Conservation (phyloP, 257 asterid species). For the Anisodus tanguticus region DNA sequence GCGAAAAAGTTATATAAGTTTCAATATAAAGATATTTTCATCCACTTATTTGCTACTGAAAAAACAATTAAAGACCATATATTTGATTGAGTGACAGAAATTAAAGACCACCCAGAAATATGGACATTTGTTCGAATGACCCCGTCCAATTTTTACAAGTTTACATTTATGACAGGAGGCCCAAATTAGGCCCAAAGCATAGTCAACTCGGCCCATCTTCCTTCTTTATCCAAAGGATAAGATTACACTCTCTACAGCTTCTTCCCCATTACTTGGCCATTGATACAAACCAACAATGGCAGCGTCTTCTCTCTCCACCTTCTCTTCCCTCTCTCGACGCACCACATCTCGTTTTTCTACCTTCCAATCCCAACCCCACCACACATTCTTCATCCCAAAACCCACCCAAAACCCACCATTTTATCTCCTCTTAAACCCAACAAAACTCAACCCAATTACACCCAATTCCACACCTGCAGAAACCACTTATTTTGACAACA, state of each 20-base stretch:
- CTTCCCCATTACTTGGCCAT: background rate
- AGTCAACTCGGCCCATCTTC: slow-evolving; percentile 18
- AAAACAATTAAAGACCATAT: no score
- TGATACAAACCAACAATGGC: slow-evolving; percentile 15
- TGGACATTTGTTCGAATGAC: no score
- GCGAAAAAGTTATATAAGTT: no score
- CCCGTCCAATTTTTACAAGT: background rate
- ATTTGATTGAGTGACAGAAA: no score
- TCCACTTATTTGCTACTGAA: no score
- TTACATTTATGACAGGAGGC: background rate
- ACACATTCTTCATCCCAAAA: slow-evolving; percentile 32
- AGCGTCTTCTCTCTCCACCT: slow-evolving; percentile 56
- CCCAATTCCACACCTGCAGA: slow-evolving; percentile 47
- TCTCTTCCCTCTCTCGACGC: slow-evolving; percentile 56
- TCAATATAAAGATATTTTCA: no score
- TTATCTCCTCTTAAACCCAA: slow-evolving; percentile 40
- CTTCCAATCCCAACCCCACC: slow-evolving; percentile 37
- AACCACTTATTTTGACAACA: slow-evolving; percentile 49
- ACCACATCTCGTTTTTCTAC: slow-evolving; percentile 33
- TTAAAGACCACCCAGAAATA: no score
- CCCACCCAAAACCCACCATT: slow-evolving; percentile 12
- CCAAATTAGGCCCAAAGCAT: background rate
- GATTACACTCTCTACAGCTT: slow-evolving; percentile 2
- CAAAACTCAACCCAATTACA: slow-evolving; percentile 38
- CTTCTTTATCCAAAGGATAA: slow-evolving; percentile 21